Evolutionary conservation across 2,329 filamentous ascomycete species (phyloP).

Genomic region (Fusarium gaditjirri): DNA sequence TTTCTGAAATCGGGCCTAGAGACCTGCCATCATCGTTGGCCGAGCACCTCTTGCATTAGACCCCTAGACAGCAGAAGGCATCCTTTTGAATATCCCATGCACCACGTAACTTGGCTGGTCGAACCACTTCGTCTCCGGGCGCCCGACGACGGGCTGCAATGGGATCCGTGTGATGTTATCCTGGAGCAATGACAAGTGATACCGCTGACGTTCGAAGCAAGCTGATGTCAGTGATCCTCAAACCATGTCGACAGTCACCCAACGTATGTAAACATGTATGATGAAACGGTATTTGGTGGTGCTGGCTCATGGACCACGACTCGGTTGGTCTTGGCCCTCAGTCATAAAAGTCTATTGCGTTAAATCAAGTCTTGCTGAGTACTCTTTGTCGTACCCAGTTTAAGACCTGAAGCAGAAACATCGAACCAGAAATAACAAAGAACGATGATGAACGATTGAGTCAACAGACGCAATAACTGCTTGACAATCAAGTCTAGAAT

Average conservation of each 20-base stretch:
- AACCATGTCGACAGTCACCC: constrained; percentile 23
- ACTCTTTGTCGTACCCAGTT: constrained; percentile 24
- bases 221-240: not conserved
- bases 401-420: constrained; percentile 25
- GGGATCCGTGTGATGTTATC: not conserved
- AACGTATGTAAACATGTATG: constrained; percentile 1
- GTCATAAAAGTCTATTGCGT: constrained; percentile 44
- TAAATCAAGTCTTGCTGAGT: constrained; percentile 12
- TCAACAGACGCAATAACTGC: constrained; percentile 21
- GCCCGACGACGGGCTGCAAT: constrained; percentile 23
- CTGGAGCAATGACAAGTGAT: constrained; percentile 1
- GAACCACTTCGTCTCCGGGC: constrained; percentile 26
- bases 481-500: constrained; percentile 38
- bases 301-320: constrained; percentile 42
- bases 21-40: constrained; percentile 6
- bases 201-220: not conserved
- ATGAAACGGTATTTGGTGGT: constrained; percentile 25
- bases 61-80: not conserved
- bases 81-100: constrained; percentile 6
- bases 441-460: constrained; percentile 26
- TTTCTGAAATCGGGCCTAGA: constrained; percentile 4
- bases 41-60: constrained; percentile 1
- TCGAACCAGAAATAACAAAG: constrained; percentile 21
- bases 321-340: constrained; percentile 41
- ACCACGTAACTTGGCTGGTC: constrained; percentile 1